Evolutionary conservation across 371 early-diverging fungal species (phyloP), one percentile per base, ranked within the genome.

Genomic region (Syncephalastrum racemosum): DNA sequence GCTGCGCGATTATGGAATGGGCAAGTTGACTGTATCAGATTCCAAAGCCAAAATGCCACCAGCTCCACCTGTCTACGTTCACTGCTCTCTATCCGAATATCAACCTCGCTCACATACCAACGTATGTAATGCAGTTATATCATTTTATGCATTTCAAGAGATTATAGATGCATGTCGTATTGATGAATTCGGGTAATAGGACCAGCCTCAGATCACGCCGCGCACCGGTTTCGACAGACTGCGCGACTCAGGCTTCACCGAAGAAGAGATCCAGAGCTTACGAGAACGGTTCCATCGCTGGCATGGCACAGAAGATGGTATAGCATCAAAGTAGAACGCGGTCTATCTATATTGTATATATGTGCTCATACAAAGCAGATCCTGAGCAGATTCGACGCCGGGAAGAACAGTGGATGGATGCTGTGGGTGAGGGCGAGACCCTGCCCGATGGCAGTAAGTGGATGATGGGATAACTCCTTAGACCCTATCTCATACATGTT

Each of bases 391-490:
- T 64, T 27, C 64, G 69, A 60, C 77, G 66, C 42, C 53, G 73
- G 7, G 84, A 86, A 52, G 86, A 86, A 54, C 81, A 80, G 42
- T 84, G 84, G 84, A 86, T 86, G 45, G 83, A 84, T 46, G 73
- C 79, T 58, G 67, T 68, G 5, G 66, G 63, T 12, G 53, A 59
- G 46, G 27, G 27, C 20, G 68, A 71, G 27, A 73, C 70, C 5
- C 54, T 75, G 23, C 77, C 75, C 4, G 76, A 79, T 53, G 79
- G 79, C 52, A 62, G 71, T 79, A 62, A 62, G 61, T 60, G 19
- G 4, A 20, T 47, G n/a, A 36, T 2, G 20, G 36, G 18, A 1
- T 18, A 18, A 40, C 42, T 22, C 45, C n/a, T 45, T 13, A 22
- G 8, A 22, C 12, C n/a, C 4, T 40, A 24, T 41, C 14, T 40